phyloP scores from a whole-genome alignment of 2,329 filamentous ascomycete species.

The Rhynchosporium agropyri region DNA sequence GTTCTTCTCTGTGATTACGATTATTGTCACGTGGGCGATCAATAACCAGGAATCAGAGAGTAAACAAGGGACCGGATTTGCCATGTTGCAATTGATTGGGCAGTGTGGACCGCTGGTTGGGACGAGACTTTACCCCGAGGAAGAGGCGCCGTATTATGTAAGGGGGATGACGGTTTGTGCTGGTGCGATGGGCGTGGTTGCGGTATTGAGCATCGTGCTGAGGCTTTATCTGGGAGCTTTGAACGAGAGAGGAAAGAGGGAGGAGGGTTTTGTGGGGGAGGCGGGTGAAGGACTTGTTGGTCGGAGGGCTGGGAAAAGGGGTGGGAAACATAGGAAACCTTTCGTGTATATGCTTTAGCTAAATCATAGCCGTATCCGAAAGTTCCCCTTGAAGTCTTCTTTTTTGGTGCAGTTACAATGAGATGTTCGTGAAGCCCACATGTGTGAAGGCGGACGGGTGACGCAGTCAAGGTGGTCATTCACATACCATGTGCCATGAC shows the following conservation, averaged over 20 bases:
- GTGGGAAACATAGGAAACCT: slow-evolving; percentile 10
- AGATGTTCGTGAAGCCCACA: too few species aligned
- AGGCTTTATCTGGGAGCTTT: slow-evolving; percentile 41
- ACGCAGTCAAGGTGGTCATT: too few species aligned
- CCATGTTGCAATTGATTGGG: slow-evolving; percentile 75
- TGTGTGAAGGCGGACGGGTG: too few species aligned
- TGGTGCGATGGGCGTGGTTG: slow-evolving; percentile 52
- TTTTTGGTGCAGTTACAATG: too few species aligned
- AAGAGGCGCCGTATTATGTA: slow-evolving; percentile 52
- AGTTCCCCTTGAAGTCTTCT: too few species aligned
- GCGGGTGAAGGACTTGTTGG: slow-evolving; percentile 24
- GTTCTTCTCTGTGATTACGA: slow-evolving; percentile 81
- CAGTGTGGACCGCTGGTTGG: slow-evolving; percentile 49
- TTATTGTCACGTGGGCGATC: slow-evolving; percentile 85
- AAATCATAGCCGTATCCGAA: too few species aligned
- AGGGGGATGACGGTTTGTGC: slow-evolving; percentile 55
- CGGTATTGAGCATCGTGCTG: slow-evolving; percentile 47
- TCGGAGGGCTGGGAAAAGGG: not conserved
- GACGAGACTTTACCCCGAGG: slow-evolving; percentile 56
- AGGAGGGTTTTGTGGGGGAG: slow-evolving; percentile 31
- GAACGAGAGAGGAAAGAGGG: slow-evolving; percentile 30
- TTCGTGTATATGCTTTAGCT: slow-evolving; percentile 35
- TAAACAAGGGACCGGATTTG: slow-evolving; percentile 75
- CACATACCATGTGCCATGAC: too few species aligned
- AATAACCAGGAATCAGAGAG: slow-evolving; percentile 77